Conservation (phyloP, 1,284 basidiomycete species). For the Ceratobasidium sp. region DNA sequence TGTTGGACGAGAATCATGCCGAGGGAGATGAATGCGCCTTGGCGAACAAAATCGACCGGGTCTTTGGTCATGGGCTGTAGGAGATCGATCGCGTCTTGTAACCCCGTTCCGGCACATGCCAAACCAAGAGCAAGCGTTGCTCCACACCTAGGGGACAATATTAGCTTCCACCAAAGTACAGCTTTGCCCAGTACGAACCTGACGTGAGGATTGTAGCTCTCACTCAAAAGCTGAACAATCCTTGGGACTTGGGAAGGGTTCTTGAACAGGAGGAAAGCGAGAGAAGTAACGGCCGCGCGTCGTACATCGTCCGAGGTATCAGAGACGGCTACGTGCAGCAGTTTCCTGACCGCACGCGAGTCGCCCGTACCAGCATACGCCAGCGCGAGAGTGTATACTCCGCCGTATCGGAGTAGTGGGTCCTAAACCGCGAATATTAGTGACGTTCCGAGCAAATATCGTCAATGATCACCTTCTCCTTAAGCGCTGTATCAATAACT, state of each 20-base stretch:
- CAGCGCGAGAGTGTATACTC: constrained; percentile 93
- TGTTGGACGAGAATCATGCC: constrained; percentile 97
- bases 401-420: constrained; percentile 94
- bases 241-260: constrained; percentile 94
- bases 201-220: constrained; percentile 99
- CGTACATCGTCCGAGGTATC: constrained; percentile 97
- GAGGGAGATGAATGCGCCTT: constrained; percentile 95
- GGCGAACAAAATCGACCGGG: constrained; percentile 95
- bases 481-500: constrained; percentile 79
- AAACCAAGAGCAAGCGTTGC: constrained; percentile 95
- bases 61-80: constrained; percentile 97
- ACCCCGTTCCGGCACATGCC: constrained; percentile 95
- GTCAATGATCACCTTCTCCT: constrained; percentile 78
- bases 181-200: constrained; percentile 57
- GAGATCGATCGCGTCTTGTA: constrained; percentile 89
- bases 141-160: constrained; percentile 68
- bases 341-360: constrained; percentile 89
- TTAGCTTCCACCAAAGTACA: not conserved
- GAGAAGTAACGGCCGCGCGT: constrained; percentile 91
- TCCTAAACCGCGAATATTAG: constrained; percentile 68
- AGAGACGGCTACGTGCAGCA: constrained; percentile 95
- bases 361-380: constrained; percentile 96
- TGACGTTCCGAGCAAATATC: not conserved
- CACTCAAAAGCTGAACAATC: constrained; percentile 93
- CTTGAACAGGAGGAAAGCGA: constrained; percentile 96